Percentiles rank a stretch among this genome's conserved stretches.
phyloP scores from a whole-genome alignment of 2,329 filamentous ascomycete species.

The Magnaporthiopsis poae region DNA sequence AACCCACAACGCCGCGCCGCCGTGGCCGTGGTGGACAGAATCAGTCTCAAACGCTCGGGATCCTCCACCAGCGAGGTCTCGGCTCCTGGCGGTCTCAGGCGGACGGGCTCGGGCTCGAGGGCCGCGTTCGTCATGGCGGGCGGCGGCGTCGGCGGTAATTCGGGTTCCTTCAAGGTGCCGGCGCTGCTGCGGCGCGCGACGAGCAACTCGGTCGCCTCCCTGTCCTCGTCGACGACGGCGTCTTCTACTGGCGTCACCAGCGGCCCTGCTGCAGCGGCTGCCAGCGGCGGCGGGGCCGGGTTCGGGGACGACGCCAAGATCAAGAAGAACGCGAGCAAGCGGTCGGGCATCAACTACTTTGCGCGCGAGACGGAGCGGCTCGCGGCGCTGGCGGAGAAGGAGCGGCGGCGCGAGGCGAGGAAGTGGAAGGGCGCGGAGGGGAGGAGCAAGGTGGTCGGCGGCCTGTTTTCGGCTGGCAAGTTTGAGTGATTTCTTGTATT shows the following conservation, averaged over 20 bases:
- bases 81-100: conserved; percentile 20
- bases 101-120: conserved; percentile 21
- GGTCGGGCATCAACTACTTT: conserved; percentile 51
- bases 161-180: conserved; percentile 54
- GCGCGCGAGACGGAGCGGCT: conserved; percentile 49
- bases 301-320: conserved; percentile 20
- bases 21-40: conserved; percentile 67
- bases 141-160: conserved; percentile 20
- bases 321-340: conserved; percentile 51
- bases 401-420: conserved; percentile 48
- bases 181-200: conserved; percentile 64
- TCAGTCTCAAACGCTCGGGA: conserved; percentile 52
- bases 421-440: conserved; percentile 49
- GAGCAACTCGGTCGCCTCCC: conserved; percentile 46
- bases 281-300: conserved; percentile 11
- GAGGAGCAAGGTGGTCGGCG: conserved; percentile 46
- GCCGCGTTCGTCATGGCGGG: conserved; percentile 46
- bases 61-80: conserved; percentile 16
- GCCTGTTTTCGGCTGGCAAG: conserved; percentile 46
- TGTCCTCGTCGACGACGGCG: conserved; percentile 18
- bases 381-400: conserved; percentile 44
- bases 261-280: conserved; percentile 3
- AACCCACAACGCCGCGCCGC: conserved; percentile 34
- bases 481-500: conserved; percentile 32
- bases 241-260: conserved; percentile 25